Base-by-base conservation (phyloP, 768 basidiomycete genomes). In the Phanerochaete sordida region DNA sequence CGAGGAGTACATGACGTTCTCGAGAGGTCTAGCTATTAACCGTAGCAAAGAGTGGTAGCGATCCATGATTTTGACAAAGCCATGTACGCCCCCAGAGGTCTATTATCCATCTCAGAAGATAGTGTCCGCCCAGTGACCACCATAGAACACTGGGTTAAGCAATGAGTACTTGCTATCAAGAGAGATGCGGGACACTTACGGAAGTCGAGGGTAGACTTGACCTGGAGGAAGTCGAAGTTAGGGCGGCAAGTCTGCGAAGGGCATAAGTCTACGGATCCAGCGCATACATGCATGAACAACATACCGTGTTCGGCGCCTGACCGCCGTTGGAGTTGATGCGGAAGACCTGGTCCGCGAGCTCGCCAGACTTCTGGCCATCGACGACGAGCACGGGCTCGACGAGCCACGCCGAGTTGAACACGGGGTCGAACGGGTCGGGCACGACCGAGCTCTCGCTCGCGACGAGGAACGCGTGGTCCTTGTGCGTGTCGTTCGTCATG, bases 401-500 rank as follows among this genome's bases (percentile, higher is more conserved):
- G 77, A 87, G 70, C 82, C 83, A 86, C 60, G 84, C 82, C 24
- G 87, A 75, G 64, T 87, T 78, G 27, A 68, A 53, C 0, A 67
- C 44, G 21, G 62, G 52, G 23, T 77, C 74, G 2, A 72, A 72
- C 3, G 81, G 80, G 0, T 81, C 75, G 3, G 76, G 65, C 8
- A 84, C 54, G 55, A 74, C 71, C 0, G 70, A 78, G 23, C 69
- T 67, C 64, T 77, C 80, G 15, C 75, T 74, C 7, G 71, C 84
- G 33, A 83, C 66, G 30, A 81, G 79, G 61, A 75, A 84, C 4
- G 81, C 81, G 0, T 74, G 54, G 59, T 83, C 76, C 5, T 78
- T 77, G 43, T 71, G 67, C 19, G 73, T 74, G 39, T 4, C 19
- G n/a, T n/a, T n/a, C n/a, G n/a, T n/a, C n/a, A n/a, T n/a, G n/a